Evolutionary conservation across 2,329 filamentous ascomycete genomes (phyloP).

Genomic region (Samsoniella hepiali): DNA sequence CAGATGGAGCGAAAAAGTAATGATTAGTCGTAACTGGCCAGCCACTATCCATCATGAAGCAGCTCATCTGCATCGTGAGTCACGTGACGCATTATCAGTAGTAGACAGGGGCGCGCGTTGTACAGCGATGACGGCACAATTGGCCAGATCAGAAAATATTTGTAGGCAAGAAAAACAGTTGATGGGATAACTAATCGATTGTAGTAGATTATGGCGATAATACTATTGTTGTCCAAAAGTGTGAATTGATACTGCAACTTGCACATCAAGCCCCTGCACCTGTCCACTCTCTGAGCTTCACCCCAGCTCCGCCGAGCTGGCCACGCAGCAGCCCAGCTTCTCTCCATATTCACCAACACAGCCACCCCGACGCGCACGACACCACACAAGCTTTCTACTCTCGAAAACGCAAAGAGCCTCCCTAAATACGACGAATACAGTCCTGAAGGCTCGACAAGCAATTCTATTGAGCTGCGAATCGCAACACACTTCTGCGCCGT

Average conservation of each 20-base stretch:
- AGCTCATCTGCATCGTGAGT: not conserved
- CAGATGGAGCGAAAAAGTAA: too few relatives aligned
- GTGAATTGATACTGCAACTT: not conserved
- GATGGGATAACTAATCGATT: not conserved
- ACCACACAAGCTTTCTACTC: not conserved
- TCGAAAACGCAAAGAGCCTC: not conserved
- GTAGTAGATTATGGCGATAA: not conserved
- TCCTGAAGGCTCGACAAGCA: not conserved
- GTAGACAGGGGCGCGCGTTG: not conserved
- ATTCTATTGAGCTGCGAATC: not conserved
- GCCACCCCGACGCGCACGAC: constrained; percentile 6
- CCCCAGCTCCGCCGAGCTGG: constrained; percentile 12
- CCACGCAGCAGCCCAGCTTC: not conserved
- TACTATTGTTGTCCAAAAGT: not conserved
- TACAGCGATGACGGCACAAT: not conserved
- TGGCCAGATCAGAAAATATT: not conserved
- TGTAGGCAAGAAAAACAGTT: not conserved
- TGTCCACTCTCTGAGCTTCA: constrained; percentile 9
- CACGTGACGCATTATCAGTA: not conserved
- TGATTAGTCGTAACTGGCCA: not conserved
- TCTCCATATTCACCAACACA: constrained; percentile 16
- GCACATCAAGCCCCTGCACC: not conserved
- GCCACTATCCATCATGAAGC: not conserved
- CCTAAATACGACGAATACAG: not conserved
- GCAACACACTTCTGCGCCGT: not conserved